Evolutionary conservation across 441 rosid genomes (phyloP).

Genomic region (Erodium trifolium): DNA sequence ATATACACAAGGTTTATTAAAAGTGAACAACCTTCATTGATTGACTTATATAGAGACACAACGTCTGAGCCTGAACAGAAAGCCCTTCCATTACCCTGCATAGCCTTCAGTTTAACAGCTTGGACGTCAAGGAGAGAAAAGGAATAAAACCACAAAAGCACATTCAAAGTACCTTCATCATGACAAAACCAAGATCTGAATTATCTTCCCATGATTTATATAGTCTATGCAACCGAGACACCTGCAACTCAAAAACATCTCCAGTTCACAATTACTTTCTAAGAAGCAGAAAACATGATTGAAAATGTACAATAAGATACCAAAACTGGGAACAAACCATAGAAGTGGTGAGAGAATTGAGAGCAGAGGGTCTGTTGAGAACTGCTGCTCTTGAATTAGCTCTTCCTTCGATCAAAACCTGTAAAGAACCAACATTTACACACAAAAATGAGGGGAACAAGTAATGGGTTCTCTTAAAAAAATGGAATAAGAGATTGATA

Average conservation of each 20-base stretch:
- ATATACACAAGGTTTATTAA: background rate
- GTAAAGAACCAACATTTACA: constrained; percentile 14
- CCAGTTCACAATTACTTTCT: background rate
- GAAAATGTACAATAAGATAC: background rate
- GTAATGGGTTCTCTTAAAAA: background rate
- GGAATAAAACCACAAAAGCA: background rate
- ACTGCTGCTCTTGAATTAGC: constrained; percentile 84
- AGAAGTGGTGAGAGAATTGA: constrained; percentile 63
- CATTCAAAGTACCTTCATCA: constrained; percentile 58
- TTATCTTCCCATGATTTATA: constrained; percentile 97
- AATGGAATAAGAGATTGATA: background rate
- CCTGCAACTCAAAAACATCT: constrained; percentile 27
- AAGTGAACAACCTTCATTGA: constrained; percentile 41
- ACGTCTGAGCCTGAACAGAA: constrained; percentile 86
- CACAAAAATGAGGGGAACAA: background rate
- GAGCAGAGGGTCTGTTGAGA: constrained; percentile 62
- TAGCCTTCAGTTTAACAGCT: constrained; percentile 28
- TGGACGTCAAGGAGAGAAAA: constrained; percentile 11
- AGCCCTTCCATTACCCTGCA: constrained; percentile 80
- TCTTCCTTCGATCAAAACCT: constrained; percentile 90
- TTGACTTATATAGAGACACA: constrained; percentile 42
- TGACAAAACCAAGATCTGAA: constrained; percentile 69
- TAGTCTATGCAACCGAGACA: constrained; percentile 55
- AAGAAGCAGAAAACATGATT: background rate
- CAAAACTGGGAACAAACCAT: constrained; percentile 38